Conservation (phyloP, 768 basidiomycete genomes). For the Termitomyces sp. region DNA sequence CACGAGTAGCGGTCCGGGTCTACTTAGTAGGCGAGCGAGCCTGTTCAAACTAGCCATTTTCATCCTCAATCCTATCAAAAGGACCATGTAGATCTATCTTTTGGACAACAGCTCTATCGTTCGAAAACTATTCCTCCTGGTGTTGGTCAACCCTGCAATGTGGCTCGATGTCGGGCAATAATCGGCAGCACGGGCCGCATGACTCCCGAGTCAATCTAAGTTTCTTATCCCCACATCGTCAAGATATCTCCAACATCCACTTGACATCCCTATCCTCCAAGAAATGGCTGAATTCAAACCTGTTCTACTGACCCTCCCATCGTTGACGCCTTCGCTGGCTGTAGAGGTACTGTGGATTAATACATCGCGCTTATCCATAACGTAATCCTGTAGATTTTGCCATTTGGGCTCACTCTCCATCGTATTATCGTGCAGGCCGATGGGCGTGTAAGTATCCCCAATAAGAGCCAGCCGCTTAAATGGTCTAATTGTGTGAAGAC, state of each 20-base stretch:
- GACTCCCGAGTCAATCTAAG: not conserved
- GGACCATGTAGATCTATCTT: too few relatives aligned
- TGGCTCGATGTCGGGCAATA: constrained; percentile 12
- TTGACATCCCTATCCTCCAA: not conserved
- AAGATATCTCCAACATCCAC: constrained; percentile 1
- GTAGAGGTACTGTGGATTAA: constrained; percentile 46
- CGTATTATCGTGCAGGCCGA: constrained; percentile 63
- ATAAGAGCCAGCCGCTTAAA: not conserved
- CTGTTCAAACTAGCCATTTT: not conserved
- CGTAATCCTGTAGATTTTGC: constrained; percentile 48
- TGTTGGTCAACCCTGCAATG: not conserved
- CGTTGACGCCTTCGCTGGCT: constrained; percentile 55
- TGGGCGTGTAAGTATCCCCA: constrained; percentile 47
- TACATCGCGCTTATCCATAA: not conserved
- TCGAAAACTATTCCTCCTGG: not conserved
- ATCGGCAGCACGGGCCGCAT: constrained; percentile 13
- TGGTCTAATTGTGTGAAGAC: constrained; percentile 39
- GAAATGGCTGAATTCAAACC: constrained; percentile 50
- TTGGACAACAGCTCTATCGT: not conserved
- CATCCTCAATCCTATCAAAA: not conserved
- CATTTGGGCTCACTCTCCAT: constrained; percentile 68
- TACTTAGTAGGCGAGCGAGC: not conserved
- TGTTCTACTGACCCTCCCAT: constrained; percentile 51
- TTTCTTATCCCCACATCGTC: not conserved
- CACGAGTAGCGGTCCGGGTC: too few relatives aligned